A percentile compares a stretch with the other conserved stretches of the same genome.
Conservation (phyloP, 148 eudicot species). For the Rhododendron henanense region DNA sequence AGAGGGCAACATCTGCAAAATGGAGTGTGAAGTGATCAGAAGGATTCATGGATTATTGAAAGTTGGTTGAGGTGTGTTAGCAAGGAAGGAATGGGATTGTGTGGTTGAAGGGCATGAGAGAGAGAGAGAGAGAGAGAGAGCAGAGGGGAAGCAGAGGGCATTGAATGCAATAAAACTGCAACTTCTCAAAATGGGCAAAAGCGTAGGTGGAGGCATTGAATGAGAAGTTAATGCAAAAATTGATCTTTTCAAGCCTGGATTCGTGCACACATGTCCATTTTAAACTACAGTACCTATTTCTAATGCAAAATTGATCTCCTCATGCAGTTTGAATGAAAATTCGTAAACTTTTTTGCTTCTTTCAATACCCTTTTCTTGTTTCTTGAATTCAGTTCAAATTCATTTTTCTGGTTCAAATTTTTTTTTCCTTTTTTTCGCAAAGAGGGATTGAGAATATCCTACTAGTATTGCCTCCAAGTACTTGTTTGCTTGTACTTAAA, state of each 20-base stretch:
- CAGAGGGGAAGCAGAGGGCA: constrained; percentile 1
- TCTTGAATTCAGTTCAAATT: background rate
- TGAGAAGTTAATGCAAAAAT: constrained; percentile 61
- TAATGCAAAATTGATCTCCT: background rate
- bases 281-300: background rate
- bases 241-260: constrained; percentile 55
- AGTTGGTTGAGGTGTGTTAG: constrained; percentile 4
- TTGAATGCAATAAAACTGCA: constrained; percentile 9
- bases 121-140: constrained; percentile 12
- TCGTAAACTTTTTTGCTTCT: background rate
- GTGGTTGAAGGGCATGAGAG: constrained; percentile 16
- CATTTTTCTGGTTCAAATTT: background rate
- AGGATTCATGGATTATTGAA: background rate
- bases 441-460: background rate
- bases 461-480: background rate
- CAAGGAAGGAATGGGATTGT: constrained; percentile 20
- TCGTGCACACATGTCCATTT: constrained; percentile 51
- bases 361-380: background rate
- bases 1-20: background rate
- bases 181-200: background rate
- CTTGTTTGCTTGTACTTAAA: background rate
- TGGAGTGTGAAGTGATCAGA: background rate
- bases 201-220: constrained; percentile 78
- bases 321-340: background rate
- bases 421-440: too few relatives aligned